Base-by-base conservation (phyloP, 2,329 filamentous ascomycete genomes). In the Stagonosporopsis chrysanthemi region DNA sequence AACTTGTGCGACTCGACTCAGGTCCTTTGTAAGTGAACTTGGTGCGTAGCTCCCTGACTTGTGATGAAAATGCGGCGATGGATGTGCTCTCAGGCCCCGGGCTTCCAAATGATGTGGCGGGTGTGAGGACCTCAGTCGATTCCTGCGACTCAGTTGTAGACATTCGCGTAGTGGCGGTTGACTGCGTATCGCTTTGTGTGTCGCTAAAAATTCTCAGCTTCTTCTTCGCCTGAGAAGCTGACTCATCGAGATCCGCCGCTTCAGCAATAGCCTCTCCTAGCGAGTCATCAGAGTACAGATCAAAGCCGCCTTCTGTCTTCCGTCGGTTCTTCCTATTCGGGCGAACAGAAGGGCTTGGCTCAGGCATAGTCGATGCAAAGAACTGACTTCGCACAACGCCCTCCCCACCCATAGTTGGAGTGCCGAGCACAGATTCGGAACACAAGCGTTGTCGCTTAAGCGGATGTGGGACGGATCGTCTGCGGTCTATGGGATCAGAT, bases 271-370 rank as follows among this genome's bases (percentile, higher is more conserved):
- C 80, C 22, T 80, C 78, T 22, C 78, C 76, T 6, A 79, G 67
- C 5, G 80, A 81, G 50, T 82, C 80, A 59, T 82, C 81, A 3
- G 80, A 82, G 68, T 75, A 81, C 1, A 82, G 65, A 22, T 81
- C 76, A 56, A 82, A 79, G 14, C 80, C 76, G 1, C 75, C 70
- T 14, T 68, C 67, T 17, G 72, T 70, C 29, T 61, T 73, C 45
- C 70, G 71, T 38, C 62, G 70, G 29, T 44, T 65, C 17, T 62
- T 67, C 11, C 76, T 76, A 29, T 64, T 63, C 38, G 69, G 72
- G 23, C 78, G 74, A 43, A 76, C 49, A 5, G 78, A 79, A 19
- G 79, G 78, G 56, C 77, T 81, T 19, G 75, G 68, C 46, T 80
- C 75, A 15, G 73, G 60, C 9, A 67, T 41, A 2, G 71, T 69